Evolutionary conservation across 805 yeast species (phyloP), one percentile per base, ranked within the genome.

Genomic region (Torulaspora maleeae): DNA sequence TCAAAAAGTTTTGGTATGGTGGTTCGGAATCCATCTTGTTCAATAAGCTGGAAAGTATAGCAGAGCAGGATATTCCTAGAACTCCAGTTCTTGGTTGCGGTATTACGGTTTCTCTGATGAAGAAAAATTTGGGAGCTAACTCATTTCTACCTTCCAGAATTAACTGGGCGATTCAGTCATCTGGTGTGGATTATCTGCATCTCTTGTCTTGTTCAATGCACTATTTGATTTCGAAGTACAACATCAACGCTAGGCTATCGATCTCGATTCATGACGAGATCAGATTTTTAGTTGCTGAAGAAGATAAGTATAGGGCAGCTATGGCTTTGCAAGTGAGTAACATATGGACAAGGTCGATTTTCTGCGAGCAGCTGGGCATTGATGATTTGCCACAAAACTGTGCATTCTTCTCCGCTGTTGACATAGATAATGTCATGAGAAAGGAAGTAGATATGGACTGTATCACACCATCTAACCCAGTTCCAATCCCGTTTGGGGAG

Each of bases 91-190:
- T 93, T 8, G 96, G 96, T 1, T 96, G 97, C 4, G 86, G 95
- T 11, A 88, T 93, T 38, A 93, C 99, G 0, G 79, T 79, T 47
- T 96, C 98, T 0, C 70, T 93, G 47, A 75, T 77, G 54, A 75
- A 77, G 35, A 70, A 71, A 43, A 82, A 91, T 61, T 71, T 93
- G 54, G 79, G 78, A 35, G 69, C 78, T 30, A 78, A 78, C 50
- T 70, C 79, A 1, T 93, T 83, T 61, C 67, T 93, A 52, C 93
- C 99, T 0, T 88, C 96, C 1, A 69, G 99, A 57, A 83, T 90
- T 51, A 93, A 93, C 59, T 93, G 99, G 99, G 87, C 96, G 0
- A 93, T 93, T 60, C 99, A 93, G 64, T 87, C 96, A 17, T 87
- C 96, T 1, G 99, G 99, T 29, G 99, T 95, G 15, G 99, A 93